Conservation (phyloP, 1,139 yeast genomes). For the Blastobotrys illinoisensis region DNA sequence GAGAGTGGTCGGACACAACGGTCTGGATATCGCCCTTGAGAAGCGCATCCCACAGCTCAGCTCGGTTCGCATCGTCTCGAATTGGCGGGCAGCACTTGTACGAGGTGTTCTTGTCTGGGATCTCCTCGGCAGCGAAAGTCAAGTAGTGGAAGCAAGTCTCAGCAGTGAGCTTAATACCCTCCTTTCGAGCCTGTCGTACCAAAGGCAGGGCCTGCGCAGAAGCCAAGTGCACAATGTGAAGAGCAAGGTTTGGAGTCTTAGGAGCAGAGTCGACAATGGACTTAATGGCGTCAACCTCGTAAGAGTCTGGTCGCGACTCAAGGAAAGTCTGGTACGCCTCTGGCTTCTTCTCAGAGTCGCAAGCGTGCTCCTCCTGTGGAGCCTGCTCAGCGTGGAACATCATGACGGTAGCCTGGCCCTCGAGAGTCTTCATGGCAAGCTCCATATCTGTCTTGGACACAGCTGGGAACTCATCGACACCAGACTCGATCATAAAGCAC, state of each 20-base stretch:
- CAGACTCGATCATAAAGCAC: conserved; percentile 85
- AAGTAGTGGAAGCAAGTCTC: conserved; percentile 94
- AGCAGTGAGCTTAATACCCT: conserved; percentile 59
- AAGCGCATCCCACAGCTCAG: conserved; percentile 71
- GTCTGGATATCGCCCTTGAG: conserved; percentile 63
- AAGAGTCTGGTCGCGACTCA: conserved; percentile 80
- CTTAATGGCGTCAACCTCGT: conserved; percentile 78
- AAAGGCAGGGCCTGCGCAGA: conserved; percentile 72
- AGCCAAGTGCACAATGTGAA: conserved; percentile 88
- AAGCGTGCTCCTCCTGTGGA: conserved; percentile 10
- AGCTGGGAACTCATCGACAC: conserved; percentile 91
- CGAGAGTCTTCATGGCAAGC: conserved; percentile 57
- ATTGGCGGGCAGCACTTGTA: conserved; percentile 96
- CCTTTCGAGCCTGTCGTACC: conserved; percentile 57
- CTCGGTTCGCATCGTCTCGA: conserved; percentile 64
- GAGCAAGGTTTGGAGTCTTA: conserved; percentile 54
- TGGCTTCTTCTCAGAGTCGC: conserved; percentile 11
- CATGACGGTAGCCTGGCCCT: conserved; percentile 59
- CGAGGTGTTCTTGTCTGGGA: conserved; percentile 70
- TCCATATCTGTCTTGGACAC: conserved; percentile 58
- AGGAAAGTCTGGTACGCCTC: conserved; percentile 61
- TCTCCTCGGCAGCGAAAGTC: conserved; percentile 67
- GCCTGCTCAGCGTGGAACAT: conserved; percentile 87
- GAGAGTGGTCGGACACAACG: conserved; percentile 92
- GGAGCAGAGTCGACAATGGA: conserved; percentile 61